Conservation (phyloP, 2,329 filamentous ascomycete genomes). For the Fusarium veterinarium region DNA sequence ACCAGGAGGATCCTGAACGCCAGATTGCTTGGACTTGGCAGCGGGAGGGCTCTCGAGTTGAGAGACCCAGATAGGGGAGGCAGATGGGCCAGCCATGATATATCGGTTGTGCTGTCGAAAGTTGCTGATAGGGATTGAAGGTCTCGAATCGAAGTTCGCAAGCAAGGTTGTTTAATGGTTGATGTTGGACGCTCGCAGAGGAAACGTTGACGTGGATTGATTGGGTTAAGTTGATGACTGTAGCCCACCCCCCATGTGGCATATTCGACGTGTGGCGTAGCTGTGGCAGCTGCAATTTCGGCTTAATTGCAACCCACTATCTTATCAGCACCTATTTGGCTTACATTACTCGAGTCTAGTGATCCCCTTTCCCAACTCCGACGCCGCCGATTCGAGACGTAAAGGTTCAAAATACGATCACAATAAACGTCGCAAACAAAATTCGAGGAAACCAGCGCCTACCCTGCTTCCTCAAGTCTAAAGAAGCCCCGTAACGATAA, state of each 20-base stretch:
- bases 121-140: neutral
- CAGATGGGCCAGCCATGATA: conserved; percentile 50
- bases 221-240: conserved; percentile 11
- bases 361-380: conserved; percentile 45
- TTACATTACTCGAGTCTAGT: conserved; percentile 41
- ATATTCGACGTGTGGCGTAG: conserved; percentile 17
- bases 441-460: neutral
- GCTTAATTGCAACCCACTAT: conserved; percentile 42
- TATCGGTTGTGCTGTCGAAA: neutral
- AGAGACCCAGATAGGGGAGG: conserved; percentile 80
- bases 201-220: conserved; percentile 29
- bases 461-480: neutral
- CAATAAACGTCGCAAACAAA: conserved; percentile 26
- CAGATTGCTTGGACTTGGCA: conserved; percentile 71
- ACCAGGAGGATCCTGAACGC: conserved; percentile 87
- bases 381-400: conserved; percentile 40
- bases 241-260: conserved; percentile 27
- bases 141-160: conserved; percentile 1
- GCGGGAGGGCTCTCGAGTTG: conserved; percentile 79
- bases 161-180: conserved; percentile 16
- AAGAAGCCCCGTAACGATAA: conserved; percentile 11
- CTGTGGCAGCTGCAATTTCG: conserved; percentile 38
- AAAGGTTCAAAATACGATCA: conserved; percentile 33
- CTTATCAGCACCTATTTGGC: conserved; percentile 42
- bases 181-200: conserved; percentile 25